These are phyloP conservation scores for Orobanche coerulescens DNA, from an alignment of 257 asterid species.

Conservation along the genomic window DNA sequence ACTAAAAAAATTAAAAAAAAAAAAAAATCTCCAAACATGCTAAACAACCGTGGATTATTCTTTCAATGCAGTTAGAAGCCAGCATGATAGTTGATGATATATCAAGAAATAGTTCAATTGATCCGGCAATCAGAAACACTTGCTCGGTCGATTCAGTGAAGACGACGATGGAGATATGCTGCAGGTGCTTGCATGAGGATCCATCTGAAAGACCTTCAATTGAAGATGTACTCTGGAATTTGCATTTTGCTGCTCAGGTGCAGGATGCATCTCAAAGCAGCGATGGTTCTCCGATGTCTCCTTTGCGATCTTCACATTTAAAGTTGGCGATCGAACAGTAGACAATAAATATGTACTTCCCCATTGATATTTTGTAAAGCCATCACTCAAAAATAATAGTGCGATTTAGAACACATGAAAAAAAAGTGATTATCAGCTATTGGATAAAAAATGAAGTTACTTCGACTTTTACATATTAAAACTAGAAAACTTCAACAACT, in stretches of 20 bases:
- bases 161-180: constrained; percentile 65
- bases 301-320: constrained; percentile 35
- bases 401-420: too few species aligned
- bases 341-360: not conserved
- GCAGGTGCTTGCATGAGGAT: constrained; percentile 61
- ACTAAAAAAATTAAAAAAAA: not conserved
- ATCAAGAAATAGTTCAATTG: constrained; percentile 48
- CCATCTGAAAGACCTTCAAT: constrained; percentile 69
- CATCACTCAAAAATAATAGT: not conserved
- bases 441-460: too few species aligned
- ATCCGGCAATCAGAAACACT: constrained; percentile 36
- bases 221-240: constrained; percentile 84
- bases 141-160: constrained; percentile 61
- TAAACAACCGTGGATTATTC: not conserved
- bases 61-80: constrained; percentile 42
- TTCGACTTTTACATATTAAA: too few species aligned
- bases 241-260: constrained; percentile 93
- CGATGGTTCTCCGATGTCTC: constrained; percentile 67
- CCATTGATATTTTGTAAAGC: not conserved
- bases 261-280: constrained; percentile 69
- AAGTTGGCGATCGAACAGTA: constrained; percentile 33
- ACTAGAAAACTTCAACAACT: too few species aligned
- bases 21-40: not conserved
- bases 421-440: too few species aligned
- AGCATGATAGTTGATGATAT: constrained; percentile 41